Base-by-base conservation (phyloP, 1,139 yeast genomes). In the Suhomyces ambrosiae region DNA sequence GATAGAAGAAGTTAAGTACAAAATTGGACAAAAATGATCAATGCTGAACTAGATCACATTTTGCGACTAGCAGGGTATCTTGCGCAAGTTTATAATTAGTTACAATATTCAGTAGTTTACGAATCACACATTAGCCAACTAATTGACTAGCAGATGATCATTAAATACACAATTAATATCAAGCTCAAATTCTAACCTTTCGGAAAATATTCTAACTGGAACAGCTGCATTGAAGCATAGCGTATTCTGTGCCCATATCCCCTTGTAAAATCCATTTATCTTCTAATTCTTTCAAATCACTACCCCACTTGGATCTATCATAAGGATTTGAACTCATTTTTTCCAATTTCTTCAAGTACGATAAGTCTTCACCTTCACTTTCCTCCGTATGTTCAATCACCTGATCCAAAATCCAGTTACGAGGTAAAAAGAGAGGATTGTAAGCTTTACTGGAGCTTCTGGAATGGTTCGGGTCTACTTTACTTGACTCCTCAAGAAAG, bases 371-470 rank as follows among this genome's bases (percentile, higher is more conserved):
- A 3, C 65, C 68, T n/a, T 58, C 52, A 15, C 64, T 57, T 7
- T 65, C 68, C 33, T 65, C 60, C 0, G 78, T 69, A 35, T 64
- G 62, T 22, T 74, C 69, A 37, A 87, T 83, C 0, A 88, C 96
- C 45, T 89, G 92, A 40, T 88, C 90, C 38, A 92, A 66, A 35
- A 90, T 80, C 92, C 96, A 88, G 48, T 82, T 86, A 44, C 92
- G 74, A 11, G 96, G 95, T 11, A 86, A 72, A 53, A 92, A 90
- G 26, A 77, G 55, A 3, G 98, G 98, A 53, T 92, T 92, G 37
- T 65, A 70, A 2, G 48, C 38, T 10, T 63, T 53, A 41, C 88
- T 76, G 7, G 69, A 50, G 3, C 46, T 48, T 27, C 86, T 68
- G 4, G 50, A 54, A 12, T 61, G 61, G 25, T 65, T 64, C 0